phyloP scores from a whole-genome alignment of 768 basidiomycete species.

The Rhizopogon rudus region DNA sequence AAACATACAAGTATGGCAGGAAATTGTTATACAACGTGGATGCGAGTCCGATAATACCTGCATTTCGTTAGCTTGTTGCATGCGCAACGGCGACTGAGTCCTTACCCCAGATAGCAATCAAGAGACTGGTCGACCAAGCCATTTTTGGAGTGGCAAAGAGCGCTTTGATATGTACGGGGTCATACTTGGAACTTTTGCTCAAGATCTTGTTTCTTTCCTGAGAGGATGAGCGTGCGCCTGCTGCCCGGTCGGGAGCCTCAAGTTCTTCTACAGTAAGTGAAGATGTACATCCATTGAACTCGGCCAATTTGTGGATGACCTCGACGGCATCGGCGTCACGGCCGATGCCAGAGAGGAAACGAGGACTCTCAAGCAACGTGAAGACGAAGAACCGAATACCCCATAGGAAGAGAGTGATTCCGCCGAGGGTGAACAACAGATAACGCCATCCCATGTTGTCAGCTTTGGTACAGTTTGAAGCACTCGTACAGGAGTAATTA shows the following conservation, averaged over 20 bases:
- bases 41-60: conserved; percentile 70
- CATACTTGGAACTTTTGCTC: conserved; percentile 39
- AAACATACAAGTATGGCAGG: conserved; percentile 46
- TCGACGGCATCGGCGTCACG: conserved; percentile 46
- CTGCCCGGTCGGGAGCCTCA: conserved; percentile 22
- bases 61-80: neutral
- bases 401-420: conserved; percentile 49
- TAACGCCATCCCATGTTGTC: conserved; percentile 67
- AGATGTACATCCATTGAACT: conserved; percentile 41
- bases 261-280: conserved; percentile 43
- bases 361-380: conserved; percentile 50
- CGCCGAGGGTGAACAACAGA: conserved; percentile 49
- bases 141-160: conserved; percentile 61
- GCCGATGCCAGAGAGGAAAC: conserved; percentile 52
- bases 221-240: conserved; percentile 5
- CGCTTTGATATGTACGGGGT: conserved; percentile 43
- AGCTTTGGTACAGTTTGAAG: conserved; percentile 31
- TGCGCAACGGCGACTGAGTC: conserved; percentile 19
- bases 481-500: conserved; percentile 43
- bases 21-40: conserved; percentile 62
- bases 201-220: conserved; percentile 18
- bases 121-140: conserved; percentile 59
- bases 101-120: conserved; percentile 43
- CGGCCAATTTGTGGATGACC: conserved; percentile 44
- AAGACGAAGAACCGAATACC: conserved; percentile 48